These are phyloP conservation scores for Alternaria conjuncta DNA, from an alignment of 2,329 filamentous ascomycete species.

Conservation along the genomic window DNA sequence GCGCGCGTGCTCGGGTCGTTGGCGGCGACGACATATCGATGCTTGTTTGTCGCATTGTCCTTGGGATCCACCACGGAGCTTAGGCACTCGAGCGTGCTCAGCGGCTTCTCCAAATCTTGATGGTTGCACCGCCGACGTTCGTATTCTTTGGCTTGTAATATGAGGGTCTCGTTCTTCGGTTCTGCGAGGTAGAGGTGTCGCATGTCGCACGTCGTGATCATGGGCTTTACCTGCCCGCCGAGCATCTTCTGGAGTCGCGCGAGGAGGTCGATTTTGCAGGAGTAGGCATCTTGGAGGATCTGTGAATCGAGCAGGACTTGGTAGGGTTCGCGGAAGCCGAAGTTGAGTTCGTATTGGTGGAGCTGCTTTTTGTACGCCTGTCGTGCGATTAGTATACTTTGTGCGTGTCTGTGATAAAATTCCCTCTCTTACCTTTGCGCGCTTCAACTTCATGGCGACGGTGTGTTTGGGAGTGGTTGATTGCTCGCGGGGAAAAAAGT, in stretches of 20 bases:
- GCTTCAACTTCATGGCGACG: conserved; percentile 42
- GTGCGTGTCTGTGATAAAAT: too few relatives aligned
- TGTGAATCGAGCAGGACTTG: conserved; percentile 80
- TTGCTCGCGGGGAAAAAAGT: conserved; percentile 15
- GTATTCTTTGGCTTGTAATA: conserved; percentile 75
- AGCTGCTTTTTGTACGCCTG: conserved; percentile 90
- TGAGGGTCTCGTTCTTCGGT: conserved; percentile 63
- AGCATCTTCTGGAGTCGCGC: conserved; percentile 79
- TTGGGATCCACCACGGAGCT: conserved; percentile 80
- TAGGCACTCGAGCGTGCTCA: conserved; percentile 74
- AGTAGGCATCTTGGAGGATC: conserved; percentile 79
- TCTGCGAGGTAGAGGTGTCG: conserved; percentile 75
- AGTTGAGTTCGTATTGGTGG: conserved; percentile 85
- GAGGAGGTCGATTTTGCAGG: conserved; percentile 86
- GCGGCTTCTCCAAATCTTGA: conserved; percentile 73
- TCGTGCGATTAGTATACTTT: conserved; percentile 57
- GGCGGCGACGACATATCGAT: conserved; percentile 78
- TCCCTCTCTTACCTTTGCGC: conserved; percentile 30
- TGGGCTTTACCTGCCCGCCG: conserved; percentile 83
- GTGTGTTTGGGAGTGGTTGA: conserved; percentile 4
- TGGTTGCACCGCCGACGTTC: conserved; percentile 82
- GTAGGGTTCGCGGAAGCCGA: conserved; percentile 92
- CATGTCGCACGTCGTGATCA: conserved; percentile 84
- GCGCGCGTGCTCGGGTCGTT: conserved; percentile 71
- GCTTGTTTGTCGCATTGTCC: conserved; percentile 72